phyloP scores from a whole-genome alignment of 192 early-diverging fungal genomes.

The Thoreauomyces humboldtii region DNA sequence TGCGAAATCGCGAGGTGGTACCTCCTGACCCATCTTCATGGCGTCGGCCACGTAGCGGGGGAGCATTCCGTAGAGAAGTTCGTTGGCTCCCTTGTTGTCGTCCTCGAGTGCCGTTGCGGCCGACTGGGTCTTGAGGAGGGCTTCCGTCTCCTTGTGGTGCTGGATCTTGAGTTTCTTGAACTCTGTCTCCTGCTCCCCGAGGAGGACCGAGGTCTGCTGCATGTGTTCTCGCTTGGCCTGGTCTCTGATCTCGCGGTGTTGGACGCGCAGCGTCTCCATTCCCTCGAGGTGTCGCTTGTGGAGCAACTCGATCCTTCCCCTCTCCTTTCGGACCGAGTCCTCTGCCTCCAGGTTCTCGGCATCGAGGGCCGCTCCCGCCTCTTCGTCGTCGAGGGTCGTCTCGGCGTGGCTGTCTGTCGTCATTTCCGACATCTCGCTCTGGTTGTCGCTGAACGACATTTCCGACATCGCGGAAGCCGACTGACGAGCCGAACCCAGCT shows the following conservation, averaged over 20 bases:
- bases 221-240: conserved; percentile 16
- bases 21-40: conserved; percentile 43
- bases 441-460: not conserved
- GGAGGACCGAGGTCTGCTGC: conserved; percentile 3
- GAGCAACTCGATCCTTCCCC: conserved; percentile 1
- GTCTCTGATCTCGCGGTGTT: conserved; percentile 31
- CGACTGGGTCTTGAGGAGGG: conserved; percentile 36
- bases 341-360: conserved; percentile 17
- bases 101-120: conserved; percentile 37
- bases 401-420: conserved; percentile 20
- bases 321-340: conserved; percentile 6
- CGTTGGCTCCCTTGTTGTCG: conserved; percentile 44
- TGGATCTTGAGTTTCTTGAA: conserved; percentile 37
- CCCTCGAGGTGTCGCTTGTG: conserved; percentile 14
- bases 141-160: conserved; percentile 45
- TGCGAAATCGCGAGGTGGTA: conserved; percentile 36
- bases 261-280: conserved; percentile 17
- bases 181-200: conserved; percentile 29
- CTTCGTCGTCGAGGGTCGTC: conserved; percentile 12
- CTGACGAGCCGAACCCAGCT: not conserved
- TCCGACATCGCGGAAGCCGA: conserved; percentile 5
- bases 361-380: not conserved
- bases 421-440: conserved; percentile 29
- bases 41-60: conserved; percentile 47
- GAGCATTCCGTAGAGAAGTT: conserved; percentile 43